phyloP scores from a whole-genome alignment of 2,329 filamentous ascomycete genomes.

The Botrytis porri region DNA sequence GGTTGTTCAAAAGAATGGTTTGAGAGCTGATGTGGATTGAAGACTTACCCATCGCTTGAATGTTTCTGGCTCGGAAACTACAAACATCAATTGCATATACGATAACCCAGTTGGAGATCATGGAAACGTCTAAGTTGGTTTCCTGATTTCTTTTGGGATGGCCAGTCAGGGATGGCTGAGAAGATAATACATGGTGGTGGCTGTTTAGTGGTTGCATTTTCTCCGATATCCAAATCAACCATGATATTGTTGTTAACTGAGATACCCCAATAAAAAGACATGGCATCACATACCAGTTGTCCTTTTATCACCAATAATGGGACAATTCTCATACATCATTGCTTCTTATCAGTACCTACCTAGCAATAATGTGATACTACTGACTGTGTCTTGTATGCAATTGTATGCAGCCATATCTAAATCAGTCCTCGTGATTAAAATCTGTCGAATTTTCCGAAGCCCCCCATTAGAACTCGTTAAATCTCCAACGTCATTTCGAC shows the following conservation, averaged over 20 bases:
- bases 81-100: neutral
- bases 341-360: constrained; percentile 7
- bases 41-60: neutral
- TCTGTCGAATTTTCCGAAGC: neutral
- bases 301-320: neutral
- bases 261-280: constrained; percentile 10
- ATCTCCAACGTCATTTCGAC: constrained; percentile 3
- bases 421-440: constrained; percentile 13
- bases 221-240: neutral
- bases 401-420: constrained; percentile 13
- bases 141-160: neutral
- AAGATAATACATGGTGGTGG: neutral
- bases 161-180: neutral
- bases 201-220: neutral
- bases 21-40: neutral
- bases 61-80: neutral
- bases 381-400: constrained; percentile 1
- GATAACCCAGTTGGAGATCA: neutral
- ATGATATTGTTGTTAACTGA: neutral
- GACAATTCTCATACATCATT: neutral
- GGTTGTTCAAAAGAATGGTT: no score
- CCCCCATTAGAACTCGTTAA: neutral
- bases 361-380: neutral
- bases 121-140: neutral
- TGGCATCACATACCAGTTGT: neutral